Conservation (phyloP, 2,329 filamentous ascomycete genomes). For the Cladosporium sp. region DNA sequence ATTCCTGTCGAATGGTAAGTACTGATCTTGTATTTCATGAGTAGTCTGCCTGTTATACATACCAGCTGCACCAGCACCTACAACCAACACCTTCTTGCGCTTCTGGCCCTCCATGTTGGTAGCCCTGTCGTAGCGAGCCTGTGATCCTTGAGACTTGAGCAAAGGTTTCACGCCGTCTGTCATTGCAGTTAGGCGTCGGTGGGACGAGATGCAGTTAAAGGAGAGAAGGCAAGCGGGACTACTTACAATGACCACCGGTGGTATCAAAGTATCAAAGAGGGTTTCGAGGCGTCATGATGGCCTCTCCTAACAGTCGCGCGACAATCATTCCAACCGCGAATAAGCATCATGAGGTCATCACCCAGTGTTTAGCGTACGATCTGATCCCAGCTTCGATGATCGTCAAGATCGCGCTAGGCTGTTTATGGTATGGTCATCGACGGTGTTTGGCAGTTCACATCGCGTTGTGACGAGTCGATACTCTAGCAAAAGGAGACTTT, state of each 20-base stretch:
- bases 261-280: not conserved
- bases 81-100: conserved; percentile 52
- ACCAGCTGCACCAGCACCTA: conserved; percentile 61
- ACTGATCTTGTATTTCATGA: not conserved
- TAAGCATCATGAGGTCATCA: conserved; percentile 12
- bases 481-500: no score
- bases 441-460: not conserved
- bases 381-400: conserved; percentile 1
- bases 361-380: conserved; percentile 1
- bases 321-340: conserved; percentile 1
- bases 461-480: no score
- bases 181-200: conserved; percentile 18
- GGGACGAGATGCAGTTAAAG: not conserved
- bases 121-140: conserved; percentile 34
- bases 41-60: conserved; percentile 38
- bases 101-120: conserved; percentile 33
- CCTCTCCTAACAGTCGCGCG: not conserved
- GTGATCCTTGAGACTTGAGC: conserved; percentile 26
- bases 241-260: conserved; percentile 6
- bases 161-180: conserved; percentile 24
- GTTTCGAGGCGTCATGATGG: conserved; percentile 7
- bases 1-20: conserved; percentile 40
- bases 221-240: not conserved
- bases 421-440: not conserved
- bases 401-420: conserved; percentile 10